Evolutionary conservation across 2,329 filamentous ascomycete genomes (phyloP).

Genomic region (Mariannaea sp.): DNA sequence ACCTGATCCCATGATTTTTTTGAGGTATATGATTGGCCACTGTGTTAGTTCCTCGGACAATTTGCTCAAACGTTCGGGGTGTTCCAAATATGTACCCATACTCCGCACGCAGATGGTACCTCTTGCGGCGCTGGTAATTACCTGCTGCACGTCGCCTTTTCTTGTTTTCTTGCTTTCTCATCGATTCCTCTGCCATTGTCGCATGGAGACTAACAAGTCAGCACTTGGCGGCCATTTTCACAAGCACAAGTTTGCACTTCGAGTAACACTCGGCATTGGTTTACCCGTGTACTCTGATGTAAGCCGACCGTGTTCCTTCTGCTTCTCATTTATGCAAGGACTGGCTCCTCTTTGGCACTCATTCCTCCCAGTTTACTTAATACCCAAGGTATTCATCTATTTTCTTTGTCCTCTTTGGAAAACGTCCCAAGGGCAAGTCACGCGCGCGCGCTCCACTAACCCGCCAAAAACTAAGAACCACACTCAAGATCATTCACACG

Average conservation of each 20-base stretch:
- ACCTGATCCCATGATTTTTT: too few relatives aligned
- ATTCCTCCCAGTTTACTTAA: neutral
- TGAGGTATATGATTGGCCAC: slow-evolving; percentile 18
- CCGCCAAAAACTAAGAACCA: neutral
- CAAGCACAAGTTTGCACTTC: neutral
- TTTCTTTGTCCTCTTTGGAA: neutral
- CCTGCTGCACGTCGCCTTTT: too few relatives aligned
- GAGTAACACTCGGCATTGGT: too few relatives aligned
- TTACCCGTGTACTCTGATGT: too few relatives aligned
- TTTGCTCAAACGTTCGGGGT: slow-evolving; percentile 27
- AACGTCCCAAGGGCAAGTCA: neutral
- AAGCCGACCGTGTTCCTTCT: too few relatives aligned
- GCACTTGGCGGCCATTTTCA: too few relatives aligned
- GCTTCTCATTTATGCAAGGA: neutral
- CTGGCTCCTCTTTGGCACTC: neutral
- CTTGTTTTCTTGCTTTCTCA: too few relatives aligned
- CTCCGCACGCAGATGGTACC: too few relatives aligned
- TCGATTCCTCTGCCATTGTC: too few relatives aligned
- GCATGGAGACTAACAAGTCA: too few relatives aligned
- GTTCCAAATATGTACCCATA: neutral
- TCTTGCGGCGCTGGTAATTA: neutral
- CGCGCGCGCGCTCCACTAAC: neutral
- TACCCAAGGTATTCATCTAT: too few relatives aligned
- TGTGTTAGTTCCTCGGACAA: slow-evolving; percentile 29
- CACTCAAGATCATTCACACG: neutral